phyloP scores from a whole-genome alignment of 768 basidiomycete genomes.

The Lepiota subincarnata region DNA sequence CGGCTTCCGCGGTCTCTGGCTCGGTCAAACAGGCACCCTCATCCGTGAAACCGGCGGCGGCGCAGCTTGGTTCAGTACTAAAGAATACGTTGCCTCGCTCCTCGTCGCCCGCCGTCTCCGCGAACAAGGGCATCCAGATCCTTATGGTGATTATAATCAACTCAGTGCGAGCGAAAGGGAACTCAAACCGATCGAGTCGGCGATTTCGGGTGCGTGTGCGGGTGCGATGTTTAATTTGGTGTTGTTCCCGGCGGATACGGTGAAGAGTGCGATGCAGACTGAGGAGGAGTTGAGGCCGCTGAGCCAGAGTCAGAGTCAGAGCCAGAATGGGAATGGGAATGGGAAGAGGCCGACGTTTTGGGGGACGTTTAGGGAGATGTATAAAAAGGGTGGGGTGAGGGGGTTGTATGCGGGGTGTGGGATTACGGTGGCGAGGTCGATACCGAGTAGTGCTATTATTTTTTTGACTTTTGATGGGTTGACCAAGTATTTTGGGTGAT shows the following conservation, averaged over 20 bases:
- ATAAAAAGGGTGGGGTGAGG: constrained; percentile 64
- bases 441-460: constrained; percentile 89
- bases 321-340: constrained; percentile 20
- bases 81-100: constrained; percentile 66
- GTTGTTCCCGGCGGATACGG: constrained; percentile 93
- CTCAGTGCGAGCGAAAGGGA: constrained; percentile 13
- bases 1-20: constrained; percentile 89
- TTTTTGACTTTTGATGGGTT: constrained; percentile 90
- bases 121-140: constrained; percentile 5
- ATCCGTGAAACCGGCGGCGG: constrained; percentile 91
- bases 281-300: constrained; percentile 77
- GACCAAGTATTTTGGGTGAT: constrained; percentile 36
- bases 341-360: constrained; percentile 35
- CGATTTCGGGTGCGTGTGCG: constrained; percentile 80
- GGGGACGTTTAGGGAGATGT: constrained; percentile 67
- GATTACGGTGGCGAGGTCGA: constrained; percentile 78
- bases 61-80: constrained; percentile 87
- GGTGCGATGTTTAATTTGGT: constrained; percentile 83
- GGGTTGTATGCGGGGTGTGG: constrained; percentile 94
- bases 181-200: constrained; percentile 77
- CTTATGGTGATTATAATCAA: too few species aligned
- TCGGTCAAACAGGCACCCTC: constrained; percentile 91
- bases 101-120: constrained; percentile 52
- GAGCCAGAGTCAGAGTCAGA: background rate
- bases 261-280: constrained; percentile 95